Base-by-base conservation (phyloP, 2,329 filamentous ascomycete species). In the Alternaria sp. region DNA sequence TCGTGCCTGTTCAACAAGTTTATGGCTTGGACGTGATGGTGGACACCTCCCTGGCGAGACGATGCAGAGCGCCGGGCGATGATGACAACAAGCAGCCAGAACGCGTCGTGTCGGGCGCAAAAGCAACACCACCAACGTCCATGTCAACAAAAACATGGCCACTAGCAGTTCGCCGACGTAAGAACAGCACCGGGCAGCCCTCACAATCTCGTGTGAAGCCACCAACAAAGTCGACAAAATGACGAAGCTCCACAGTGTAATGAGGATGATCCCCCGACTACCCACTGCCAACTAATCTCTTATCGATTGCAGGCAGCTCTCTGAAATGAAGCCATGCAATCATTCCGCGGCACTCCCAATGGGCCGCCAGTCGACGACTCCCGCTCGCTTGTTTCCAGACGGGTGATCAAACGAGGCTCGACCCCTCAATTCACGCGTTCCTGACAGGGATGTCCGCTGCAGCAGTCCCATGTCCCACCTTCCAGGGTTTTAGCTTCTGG, bases 361-460 rank as follows among this genome's bases (percentile, higher is more conserved):
- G 26, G 40, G 25, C 43, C 30, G 36, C n/a, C 53, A 30, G 46
- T 26, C 36, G 36, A 32, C 36, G 36, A 40, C 45, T 60, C 59
- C 62, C 56, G 58, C 61, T 67, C 68, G 66, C 72, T 69, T 73
- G 70, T 73, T 75, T 71, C 67, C 51, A 57, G 55, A 56, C 60
- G 50, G 72, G 52, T 66, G 73, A 76, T 76, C 73, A 76, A 69
- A 76, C 73, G 55, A 40, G 63, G 59, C 61, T 57, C 57, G 28
- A 49, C 53, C 51, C 51, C 55, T 59, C 59, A 49, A 57, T 62
- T 46, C 46, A 56, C 56, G 62, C 59, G 51, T 62, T 60, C 55
- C 51, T 59, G 57, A 40, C 60, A 62, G 55, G 60, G 54, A 53
- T 62, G 36, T 21, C 19, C 26, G 60, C 60, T 53, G 60, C 46